Percentiles rank a stretch among this genome's conserved stretches.
Conservation (phyloP, 129 eudicot species). For the Flaveria brownii region DNA sequence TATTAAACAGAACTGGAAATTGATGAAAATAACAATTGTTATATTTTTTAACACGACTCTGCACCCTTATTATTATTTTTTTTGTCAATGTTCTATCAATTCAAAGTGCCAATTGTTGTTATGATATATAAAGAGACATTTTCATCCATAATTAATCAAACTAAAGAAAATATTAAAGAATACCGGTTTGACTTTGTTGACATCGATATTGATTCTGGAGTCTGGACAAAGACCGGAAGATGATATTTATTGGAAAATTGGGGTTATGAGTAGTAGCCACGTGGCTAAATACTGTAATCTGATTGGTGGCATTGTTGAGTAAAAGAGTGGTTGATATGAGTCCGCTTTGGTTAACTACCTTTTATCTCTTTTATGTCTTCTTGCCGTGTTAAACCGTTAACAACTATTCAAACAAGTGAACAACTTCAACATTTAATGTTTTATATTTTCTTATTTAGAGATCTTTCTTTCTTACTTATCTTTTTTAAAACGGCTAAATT, state of each 20-base stretch:
- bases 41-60: no score
- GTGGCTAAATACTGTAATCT: background rate
- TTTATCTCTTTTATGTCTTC: constrained; percentile 12
- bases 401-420: constrained; percentile 16
- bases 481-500: no score
- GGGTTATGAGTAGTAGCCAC: constrained; percentile 19
- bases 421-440: constrained; percentile 34
- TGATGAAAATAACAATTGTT: no score
- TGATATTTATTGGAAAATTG: background rate
- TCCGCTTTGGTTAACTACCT: constrained; percentile 30
- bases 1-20: no score
- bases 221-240: no score
- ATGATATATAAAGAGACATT: no score
- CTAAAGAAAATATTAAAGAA: constrained; percentile 10
- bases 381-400: constrained; percentile 22
- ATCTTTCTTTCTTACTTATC: background rate
- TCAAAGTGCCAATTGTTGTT: no score
- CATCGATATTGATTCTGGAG: constrained; percentile 11
- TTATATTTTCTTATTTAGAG: constrained; percentile 10
- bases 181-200: constrained; percentile 7
- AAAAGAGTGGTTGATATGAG: constrained; percentile 20
- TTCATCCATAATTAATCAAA: constrained; percentile 7
- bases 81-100: no score
- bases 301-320: constrained; percentile 7
- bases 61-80: no score